Conservation (phyloP, 306 rosid species). For the Fagus sylvatica region DNA sequence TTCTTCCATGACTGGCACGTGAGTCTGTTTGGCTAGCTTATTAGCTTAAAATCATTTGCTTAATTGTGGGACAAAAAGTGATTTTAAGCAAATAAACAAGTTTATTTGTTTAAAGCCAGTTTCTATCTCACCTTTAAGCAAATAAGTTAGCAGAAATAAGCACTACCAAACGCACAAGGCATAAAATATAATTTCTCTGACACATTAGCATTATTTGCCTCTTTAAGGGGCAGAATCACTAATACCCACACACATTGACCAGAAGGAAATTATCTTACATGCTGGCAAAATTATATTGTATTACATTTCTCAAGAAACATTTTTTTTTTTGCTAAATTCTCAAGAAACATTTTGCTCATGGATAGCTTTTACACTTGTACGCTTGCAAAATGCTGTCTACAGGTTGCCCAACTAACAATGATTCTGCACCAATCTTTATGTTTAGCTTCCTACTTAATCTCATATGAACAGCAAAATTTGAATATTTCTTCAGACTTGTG, state of each 20-base stretch:
- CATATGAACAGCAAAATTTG: constrained; percentile 19
- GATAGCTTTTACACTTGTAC: constrained; percentile 12
- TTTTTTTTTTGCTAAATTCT: too few species aligned
- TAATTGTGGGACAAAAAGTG: too few species aligned
- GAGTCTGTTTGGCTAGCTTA: too few species aligned
- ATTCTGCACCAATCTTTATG: background rate
- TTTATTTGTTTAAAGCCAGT: too few species aligned
- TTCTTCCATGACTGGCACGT: background rate
- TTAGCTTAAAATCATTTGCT: too few species aligned
- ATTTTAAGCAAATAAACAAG: too few species aligned
- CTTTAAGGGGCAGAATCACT: background rate
- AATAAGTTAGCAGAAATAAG: too few species aligned
- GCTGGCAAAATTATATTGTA: too few species aligned
- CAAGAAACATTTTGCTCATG: background rate
- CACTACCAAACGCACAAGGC: background rate
- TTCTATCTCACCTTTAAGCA: too few species aligned
- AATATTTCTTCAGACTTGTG: constrained; percentile 29
- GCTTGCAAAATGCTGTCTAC: background rate
- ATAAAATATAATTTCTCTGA: background rate
- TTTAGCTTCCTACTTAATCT: constrained; percentile 18
- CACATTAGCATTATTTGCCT: background rate
- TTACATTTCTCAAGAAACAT: background rate
- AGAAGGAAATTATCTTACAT: background rate
- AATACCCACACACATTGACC: background rate
- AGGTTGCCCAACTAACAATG: background rate